Evolutionary conservation across 805 yeast genomes (phyloP), one percentile per base, ranked within the genome.

Genomic region (Wickerhamiella dianesei): DNA sequence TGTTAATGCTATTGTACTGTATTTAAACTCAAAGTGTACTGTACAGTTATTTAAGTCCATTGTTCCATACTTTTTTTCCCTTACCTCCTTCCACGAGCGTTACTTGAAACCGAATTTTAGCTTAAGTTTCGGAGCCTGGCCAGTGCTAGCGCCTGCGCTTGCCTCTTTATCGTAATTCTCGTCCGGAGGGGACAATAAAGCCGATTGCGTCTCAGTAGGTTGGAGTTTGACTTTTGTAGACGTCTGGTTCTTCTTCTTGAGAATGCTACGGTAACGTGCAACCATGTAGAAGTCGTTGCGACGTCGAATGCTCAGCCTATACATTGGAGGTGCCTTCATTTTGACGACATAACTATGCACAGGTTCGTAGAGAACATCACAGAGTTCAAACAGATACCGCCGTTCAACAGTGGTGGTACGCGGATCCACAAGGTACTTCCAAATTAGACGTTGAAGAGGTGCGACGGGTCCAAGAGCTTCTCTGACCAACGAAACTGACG

Each of bases 291-390:
- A 48, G 43, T 44, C 56, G 14, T 49, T 46, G 37, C 67, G 67
- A 3, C 79, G 79, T 21, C 66, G 73, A 0, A 86, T 84, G 5
- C 74, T 76, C 20, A 92, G 66, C 53, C 75, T 76, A 58, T 76
- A 79, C 45, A 77, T 77, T 53, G 78, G 72, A 2, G 96, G 96
- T 13, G 78, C 64, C 4, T 77, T 73, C 19, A 87, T 64, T 3
- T 66, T 72, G 1, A 86, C 86, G n/a, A 73, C 58, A 41, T 79
- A 71, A 2, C 76, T 69, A 51, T 82, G 79, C 25, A 66, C 63
- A 4, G 87, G 75, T 37, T 73, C 73, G 55, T 76, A 83, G 21
- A 89, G 63, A 6, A 89, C 72, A 39, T 77, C 76, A 45, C 83
- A 69, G 2, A 84, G 57, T 48, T 77, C 82, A 53, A 82, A 79